Evolutionary conservation across 331 rosid genomes (phyloP).

Genomic region (Pyracantha coccinea): DNA sequence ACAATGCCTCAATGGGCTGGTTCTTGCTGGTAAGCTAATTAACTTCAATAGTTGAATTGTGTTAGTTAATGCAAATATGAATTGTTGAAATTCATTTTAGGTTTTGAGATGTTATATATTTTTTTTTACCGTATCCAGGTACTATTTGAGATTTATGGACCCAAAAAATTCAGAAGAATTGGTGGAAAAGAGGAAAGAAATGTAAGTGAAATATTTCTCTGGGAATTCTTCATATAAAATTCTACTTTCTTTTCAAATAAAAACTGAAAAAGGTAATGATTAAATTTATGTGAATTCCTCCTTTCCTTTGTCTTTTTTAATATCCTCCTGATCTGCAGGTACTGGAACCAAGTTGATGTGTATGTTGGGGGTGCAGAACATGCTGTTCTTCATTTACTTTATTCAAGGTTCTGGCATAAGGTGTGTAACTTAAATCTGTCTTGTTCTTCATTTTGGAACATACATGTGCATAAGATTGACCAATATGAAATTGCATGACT

Average conservation of each 20-base stretch:
- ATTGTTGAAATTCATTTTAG: background rate
- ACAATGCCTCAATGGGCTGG: constrained; percentile 99
- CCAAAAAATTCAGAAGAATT: constrained; percentile 68
- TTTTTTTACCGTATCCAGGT: constrained; percentile 43
- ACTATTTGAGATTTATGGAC: constrained; percentile 96
- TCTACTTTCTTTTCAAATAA: constrained; percentile 3
- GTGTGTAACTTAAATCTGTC: constrained; percentile 30
- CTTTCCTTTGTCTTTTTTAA: background rate
- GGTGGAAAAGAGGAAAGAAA: constrained; percentile 73
- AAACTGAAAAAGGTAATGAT: background rate
- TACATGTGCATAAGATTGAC: background rate
- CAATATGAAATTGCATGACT: background rate
- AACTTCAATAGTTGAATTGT: constrained; percentile 1
- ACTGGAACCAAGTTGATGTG: constrained; percentile 97
- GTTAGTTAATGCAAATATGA: background rate
- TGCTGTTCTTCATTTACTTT: constrained; percentile 96
- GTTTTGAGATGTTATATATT: background rate
- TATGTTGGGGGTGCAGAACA: constrained; percentile 99
- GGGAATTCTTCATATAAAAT: background rate
- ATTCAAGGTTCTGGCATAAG: constrained; percentile 99
- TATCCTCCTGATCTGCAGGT: constrained; percentile 39
- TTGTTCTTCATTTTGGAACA: constrained; percentile 1
- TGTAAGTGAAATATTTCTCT: constrained; percentile 23
- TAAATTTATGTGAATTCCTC: background rate
- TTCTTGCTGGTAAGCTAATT: constrained; percentile 75